Evolutionary conservation across 768 basidiomycete genomes (phyloP).

Genomic region (Leccinum sublutescens): DNA sequence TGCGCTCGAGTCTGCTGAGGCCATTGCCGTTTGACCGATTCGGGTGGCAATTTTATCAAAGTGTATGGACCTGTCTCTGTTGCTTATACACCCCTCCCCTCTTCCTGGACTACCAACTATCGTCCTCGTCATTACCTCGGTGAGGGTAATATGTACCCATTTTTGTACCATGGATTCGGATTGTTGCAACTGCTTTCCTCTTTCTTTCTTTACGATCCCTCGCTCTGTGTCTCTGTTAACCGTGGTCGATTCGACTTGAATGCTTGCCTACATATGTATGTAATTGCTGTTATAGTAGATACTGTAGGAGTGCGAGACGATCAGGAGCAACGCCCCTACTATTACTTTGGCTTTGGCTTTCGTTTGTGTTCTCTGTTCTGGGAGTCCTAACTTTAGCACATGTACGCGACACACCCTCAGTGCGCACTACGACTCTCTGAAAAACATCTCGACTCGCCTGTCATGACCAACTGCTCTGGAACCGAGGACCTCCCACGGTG

Average conservation of each 20-base stretch:
- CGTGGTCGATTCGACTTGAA: neutral
- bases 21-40: conserved; percentile 9
- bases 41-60: neutral
- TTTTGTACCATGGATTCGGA: neutral
- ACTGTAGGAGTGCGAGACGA: neutral
- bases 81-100: neutral
- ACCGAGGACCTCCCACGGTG: too few relatives aligned
- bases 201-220: neutral
- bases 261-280: neutral
- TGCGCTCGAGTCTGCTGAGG: conserved; percentile 15
- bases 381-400: too few relatives aligned
- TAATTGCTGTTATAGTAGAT: neutral
- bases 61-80: neutral
- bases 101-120: neutral
- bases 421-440: too few relatives aligned
- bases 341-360: neutral
- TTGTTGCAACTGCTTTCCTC: neutral
- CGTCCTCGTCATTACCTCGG: neutral
- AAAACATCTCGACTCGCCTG: too few relatives aligned
- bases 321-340: neutral
- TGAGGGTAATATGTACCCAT: neutral
- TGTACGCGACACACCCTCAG: too few relatives aligned
- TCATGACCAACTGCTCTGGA: too few relatives aligned
- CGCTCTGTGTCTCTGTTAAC: neutral
- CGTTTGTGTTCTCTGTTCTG: neutral